Conservation (phyloP, 352 stramenopile genomes). For the Globisporangium okanoganense region DNA sequence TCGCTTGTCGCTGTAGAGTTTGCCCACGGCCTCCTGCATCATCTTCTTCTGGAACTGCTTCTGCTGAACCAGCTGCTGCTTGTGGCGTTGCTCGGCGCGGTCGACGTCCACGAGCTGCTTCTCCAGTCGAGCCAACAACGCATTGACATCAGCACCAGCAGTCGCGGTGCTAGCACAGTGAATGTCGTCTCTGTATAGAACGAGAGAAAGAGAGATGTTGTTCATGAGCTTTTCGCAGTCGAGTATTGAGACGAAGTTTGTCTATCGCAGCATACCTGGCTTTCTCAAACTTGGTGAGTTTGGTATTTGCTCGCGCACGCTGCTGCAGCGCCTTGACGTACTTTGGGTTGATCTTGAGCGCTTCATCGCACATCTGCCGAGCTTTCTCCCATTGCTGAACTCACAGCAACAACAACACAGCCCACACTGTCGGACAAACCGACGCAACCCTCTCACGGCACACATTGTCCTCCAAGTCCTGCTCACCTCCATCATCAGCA, state of each 20-base stretch:
- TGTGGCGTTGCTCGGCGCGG: conserved; percentile 41
- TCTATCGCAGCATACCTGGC: conserved; percentile 35
- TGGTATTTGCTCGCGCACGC: conserved; percentile 49
- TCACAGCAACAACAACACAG: too few relatives aligned
- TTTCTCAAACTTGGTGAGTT: conserved; percentile 46
- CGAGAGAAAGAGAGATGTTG: neutral
- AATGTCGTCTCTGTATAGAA: conserved; percentile 32
- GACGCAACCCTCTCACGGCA: neutral
- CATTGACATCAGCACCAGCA: neutral
- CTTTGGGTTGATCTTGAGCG: conserved; percentile 37
- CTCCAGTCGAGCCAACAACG: conserved; percentile 26
- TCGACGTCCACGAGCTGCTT: conserved; percentile 50
- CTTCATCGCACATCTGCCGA: conserved; percentile 51
- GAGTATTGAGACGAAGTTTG: neutral
- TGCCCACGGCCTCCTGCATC: conserved; percentile 67
- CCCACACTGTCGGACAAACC: neutral
- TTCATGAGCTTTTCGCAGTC: neutral
- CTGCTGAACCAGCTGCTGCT: conserved; percentile 32
- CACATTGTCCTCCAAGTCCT: neutral
- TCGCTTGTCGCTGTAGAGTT: conserved; percentile 70
- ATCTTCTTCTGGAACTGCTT: conserved; percentile 70
- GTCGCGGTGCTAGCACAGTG: conserved; percentile 22
- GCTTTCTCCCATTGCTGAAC: conserved; percentile 67
- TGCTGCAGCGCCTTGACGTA: conserved; percentile 60
- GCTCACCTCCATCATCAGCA: conserved; percentile 63